Conservation (phyloP, 2,329 filamentous ascomycete genomes). For the Mycosphaerelloides madeirae region DNA sequence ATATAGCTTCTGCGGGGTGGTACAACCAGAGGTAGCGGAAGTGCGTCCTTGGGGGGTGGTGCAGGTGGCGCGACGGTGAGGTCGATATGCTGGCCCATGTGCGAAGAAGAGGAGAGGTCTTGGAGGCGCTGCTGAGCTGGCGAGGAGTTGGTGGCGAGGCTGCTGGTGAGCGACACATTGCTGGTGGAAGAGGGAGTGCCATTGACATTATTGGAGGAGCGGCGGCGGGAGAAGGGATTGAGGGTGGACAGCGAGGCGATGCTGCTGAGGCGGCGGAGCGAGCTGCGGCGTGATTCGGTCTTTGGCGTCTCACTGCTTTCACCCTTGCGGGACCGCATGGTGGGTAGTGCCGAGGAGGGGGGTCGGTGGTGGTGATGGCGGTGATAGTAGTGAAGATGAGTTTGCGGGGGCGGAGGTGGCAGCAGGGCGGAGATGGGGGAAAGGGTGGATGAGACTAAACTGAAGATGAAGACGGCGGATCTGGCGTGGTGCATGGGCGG, state of each 20-base stretch:
- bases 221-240: slow-evolving; percentile 33
- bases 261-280: slow-evolving; percentile 30
- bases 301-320: slow-evolving; percentile 16
- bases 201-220: slow-evolving; percentile 23
- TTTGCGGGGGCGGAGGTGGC: too few species aligned
- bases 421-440: too few species aligned
- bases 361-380: too few species aligned
- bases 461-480: too few species aligned
- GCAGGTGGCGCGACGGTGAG: slow-evolving; percentile 3
- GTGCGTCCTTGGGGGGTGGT: slow-evolving; percentile 3
- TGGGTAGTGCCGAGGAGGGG: too few species aligned
- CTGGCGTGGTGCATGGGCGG: too few species aligned
- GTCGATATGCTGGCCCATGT: slow-evolving; percentile 8
- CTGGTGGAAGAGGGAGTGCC: slow-evolving; percentile 20
- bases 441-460: too few species aligned
- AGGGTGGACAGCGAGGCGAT: slow-evolving; percentile 31
- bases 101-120: slow-evolving; percentile 7
- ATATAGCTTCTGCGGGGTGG: slow-evolving; percentile 30
- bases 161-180: slow-evolving; percentile 25
- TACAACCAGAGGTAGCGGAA: slow-evolving; percentile 7
- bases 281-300: slow-evolving; percentile 19
- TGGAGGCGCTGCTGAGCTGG: slow-evolving; percentile 4
- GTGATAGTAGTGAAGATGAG: too few species aligned
- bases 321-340: slow-evolving; percentile 24
- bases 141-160: slow-evolving; percentile 3